Evolutionary conservation across 169 alveolate genomes (phyloP), one percentile per base, ranked within the genome.

Genomic region (Eimeria tenella): DNA sequence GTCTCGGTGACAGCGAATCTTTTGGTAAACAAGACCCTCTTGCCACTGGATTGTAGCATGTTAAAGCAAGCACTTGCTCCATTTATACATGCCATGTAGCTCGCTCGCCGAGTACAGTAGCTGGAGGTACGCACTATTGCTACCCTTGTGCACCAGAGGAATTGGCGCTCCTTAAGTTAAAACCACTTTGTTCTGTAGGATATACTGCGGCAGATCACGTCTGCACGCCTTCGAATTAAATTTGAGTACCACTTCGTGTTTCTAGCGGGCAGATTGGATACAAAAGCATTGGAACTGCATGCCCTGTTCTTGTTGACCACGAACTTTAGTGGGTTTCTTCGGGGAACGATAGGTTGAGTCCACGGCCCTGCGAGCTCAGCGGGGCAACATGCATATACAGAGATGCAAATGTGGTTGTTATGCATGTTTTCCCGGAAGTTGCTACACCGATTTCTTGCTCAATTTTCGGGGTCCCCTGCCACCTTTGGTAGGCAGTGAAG

Each of bases 11-110:
- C 21, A 50, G 65, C 58, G 58, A 23, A 2, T 17, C 73, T 56
- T 23, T 81, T 23, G 74, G 89, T 81, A 55, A 65, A 56, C 89
- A 81, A 17, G 3, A 13, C 89, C 23, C 53, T 23, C 56, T 56
- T 5, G 6, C 73, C 9, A 23, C 89, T 55, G 31, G 25, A 21
- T 55, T 52, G 73, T 55, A 81, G 88, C 9, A 23, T 25, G 71
- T 55, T 0, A 25, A 17, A 55, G 19, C 56, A 65, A 23, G 7
- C 52, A 50, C n/a, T 53, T 8, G 19, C 71, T 53, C 23, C 25
- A 49, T 52, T 6, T 4, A 25, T 10, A 49, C 50, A 52, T 79
- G 3, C 65, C 21, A 42, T n/a, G 15, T 73, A 73, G 83, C 50
- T 11, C 50, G 3, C 60, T 73, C 17, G 83, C 17, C 25, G 19